These are phyloP conservation scores for Talaromyces sp. DNA, from an alignment of 2,329 filamentous ascomycete species.

Conservation along the genomic window DNA sequence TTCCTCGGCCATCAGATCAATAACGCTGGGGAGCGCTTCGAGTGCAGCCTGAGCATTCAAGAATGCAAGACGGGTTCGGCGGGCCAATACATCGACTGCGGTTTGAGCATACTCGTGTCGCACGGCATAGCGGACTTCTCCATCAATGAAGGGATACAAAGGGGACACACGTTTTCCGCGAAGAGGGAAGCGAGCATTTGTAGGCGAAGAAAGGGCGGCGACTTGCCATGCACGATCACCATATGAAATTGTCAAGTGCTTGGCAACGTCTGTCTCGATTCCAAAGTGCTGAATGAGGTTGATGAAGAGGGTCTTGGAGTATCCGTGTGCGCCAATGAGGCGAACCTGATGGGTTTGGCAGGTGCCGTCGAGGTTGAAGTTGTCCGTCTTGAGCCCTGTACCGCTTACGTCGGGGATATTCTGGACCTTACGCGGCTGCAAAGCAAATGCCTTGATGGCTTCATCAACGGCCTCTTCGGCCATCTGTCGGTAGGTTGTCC, in stretches of 20 bases:
- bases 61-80: constrained; percentile 81
- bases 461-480: constrained; percentile 84
- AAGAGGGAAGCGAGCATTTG: constrained; percentile 75
- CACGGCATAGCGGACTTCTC: constrained; percentile 84
- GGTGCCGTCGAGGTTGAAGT: constrained; percentile 65
- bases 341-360: constrained; percentile 83
- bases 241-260: constrained; percentile 82
- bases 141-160: constrained; percentile 87
- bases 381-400: constrained; percentile 67
- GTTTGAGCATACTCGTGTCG: constrained; percentile 89
- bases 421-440: constrained; percentile 56
- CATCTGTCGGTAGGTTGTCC: constrained; percentile 93
- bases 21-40: constrained; percentile 77
- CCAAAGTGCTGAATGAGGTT: constrained; percentile 92
- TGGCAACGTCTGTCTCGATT: constrained; percentile 85
- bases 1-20: constrained; percentile 86
- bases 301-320: constrained; percentile 88
- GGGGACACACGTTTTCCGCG: constrained; percentile 74
- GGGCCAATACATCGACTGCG: constrained; percentile 80
- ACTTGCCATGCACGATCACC: constrained; percentile 92
- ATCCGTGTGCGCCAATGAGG: constrained; percentile 79
- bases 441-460: constrained; percentile 65
- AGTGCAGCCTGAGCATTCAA: constrained; percentile 87
- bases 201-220: constrained; percentile 72
- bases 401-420: constrained; percentile 66